Evolutionary conservation across 768 basidiomycete genomes (phyloP).

Genomic region (Paxillus ammoniavirescens): DNA sequence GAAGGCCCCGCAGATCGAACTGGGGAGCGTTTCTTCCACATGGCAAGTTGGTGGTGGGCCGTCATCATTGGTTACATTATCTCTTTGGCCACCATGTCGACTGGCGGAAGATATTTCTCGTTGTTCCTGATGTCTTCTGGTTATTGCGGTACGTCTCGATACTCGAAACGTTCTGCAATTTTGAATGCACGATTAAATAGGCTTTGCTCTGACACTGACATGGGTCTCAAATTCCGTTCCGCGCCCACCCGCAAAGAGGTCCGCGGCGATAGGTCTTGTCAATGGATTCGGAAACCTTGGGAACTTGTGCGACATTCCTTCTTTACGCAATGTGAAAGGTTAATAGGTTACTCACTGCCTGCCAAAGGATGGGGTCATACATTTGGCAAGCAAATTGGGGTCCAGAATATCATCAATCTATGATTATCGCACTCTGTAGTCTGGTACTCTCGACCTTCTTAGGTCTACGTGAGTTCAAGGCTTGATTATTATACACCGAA

Average conservation of each 20-base stretch:
- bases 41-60: constrained; percentile 55
- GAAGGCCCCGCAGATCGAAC: constrained; percentile 41
- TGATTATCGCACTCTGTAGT: constrained; percentile 46
- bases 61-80: constrained; percentile 62
- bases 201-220: constrained; percentile 45
- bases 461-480: constrained; percentile 30
- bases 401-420: constrained; percentile 60
- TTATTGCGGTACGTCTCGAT: constrained; percentile 37
- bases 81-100: constrained; percentile 48
- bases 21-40: constrained; percentile 67
- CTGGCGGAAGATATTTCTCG: constrained; percentile 54
- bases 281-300: constrained; percentile 62
- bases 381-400: constrained; percentile 63
- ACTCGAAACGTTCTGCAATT: not conserved
- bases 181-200: constrained; percentile 17
- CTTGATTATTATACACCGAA: not conserved
- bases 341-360: not conserved
- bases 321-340: not conserved
- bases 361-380: constrained; percentile 55
- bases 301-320: constrained; percentile 44
- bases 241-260: constrained; percentile 51
- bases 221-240: constrained; percentile 65
- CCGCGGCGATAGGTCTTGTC: constrained; percentile 61
- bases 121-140: constrained; percentile 66
- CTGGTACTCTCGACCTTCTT: constrained; percentile 33